Base-by-base conservation (phyloP, 163 green algal genomes). In the Chloroidium sp. region DNA sequence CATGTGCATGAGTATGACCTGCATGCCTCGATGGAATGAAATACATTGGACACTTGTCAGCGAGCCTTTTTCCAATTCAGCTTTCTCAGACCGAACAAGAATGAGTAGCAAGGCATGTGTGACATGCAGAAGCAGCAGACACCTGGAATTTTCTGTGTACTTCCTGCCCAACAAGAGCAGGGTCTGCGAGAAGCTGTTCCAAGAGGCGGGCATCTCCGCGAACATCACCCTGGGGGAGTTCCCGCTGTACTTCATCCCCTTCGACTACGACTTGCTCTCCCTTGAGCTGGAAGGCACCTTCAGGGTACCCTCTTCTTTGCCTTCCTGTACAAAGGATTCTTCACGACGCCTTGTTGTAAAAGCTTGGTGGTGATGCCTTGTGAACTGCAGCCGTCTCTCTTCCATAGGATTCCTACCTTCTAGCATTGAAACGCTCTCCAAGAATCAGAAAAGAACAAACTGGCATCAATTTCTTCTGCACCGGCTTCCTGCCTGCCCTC, bases 191-290 rank as follows among this genome's bases (percentile, higher is more conserved):
- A 78, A 86, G 69, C 80, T 96, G 59, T 87, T 96, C 14, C 86
- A 95, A 64, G 88, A 94, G 62, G 89, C 92, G 81, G 92, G 94
- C 3, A 85, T 97, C 74, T 81, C 89, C n/a, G 93, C 85, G 1
- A 91, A 96, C 80, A 76, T 97, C 2, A 82, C 74, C 10, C 62
- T 87, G 62, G 79, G 82, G 74, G 76, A 88, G 78, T 86, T 82
- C 13, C 81, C 86, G 0, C 82, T 97, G 13, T 85, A 94, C 81
- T 87, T 94, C 83, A 90, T 98, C 59, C 90, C 94, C 0, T 88
- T 97, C 75, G 91, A 95, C 68, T 91, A 95, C 58, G 95, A 97
- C 78, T 85, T 98, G 4, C 82, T 98, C 1, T 93, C 88, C 14
- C 84, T 98, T 76, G 95, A 98, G 86, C 78, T 94, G 60, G 89